Base-by-base conservation (phyloP, 768 basidiomycete species). In the Cystobasidium tubakii region DNA sequence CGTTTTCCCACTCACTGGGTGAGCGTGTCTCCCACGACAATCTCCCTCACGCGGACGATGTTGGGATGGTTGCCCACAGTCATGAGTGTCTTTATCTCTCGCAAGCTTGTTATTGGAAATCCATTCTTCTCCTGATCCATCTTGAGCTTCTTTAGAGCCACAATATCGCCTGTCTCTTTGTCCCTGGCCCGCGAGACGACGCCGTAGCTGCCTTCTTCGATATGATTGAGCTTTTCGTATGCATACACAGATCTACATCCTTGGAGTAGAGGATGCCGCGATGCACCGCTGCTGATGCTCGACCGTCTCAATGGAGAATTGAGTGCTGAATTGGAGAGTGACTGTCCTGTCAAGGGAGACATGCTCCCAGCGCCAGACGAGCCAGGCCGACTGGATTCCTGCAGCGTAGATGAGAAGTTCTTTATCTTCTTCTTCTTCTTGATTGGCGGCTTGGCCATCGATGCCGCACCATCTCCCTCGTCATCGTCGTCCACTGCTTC, bases 91-190 rank as follows among this genome's bases (percentile, higher is more conserved):
- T 94, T 91, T 62, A 98, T 86, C 83, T 99, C 96, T 74, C 96
- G 86, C 78, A 99, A 82, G 19, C 92, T 92, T 0, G 96, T 99
- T 75, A 98, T 98, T 0, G 96, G 96, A 81, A 98, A 99, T 0
- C 96, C 96, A 76, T 96, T 89, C 82, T 96, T 98, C 83, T 98
- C 96, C 81, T 98, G 92, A 75, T 98, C 95, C 72, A 99, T 87
- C 82, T 99, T 99, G 72, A 99, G 85, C 81, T 94, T 98, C 83
- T 99, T 99, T 78, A 99, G 81, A 17, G 96, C 96, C 31, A 98
- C 96, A 27, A 98, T 91, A 76, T 93, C 93, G 4, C 92, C 92
- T 0, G 93, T 92, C 79, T 91, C 86, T 81, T 91, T 95, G 83
- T 97, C 95, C 77, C 87, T 85, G 25, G 96, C 96, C n/a, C 96